Conservation (phyloP, 2,329 filamentous ascomycete genomes). For the Beauveria sp. region DNA sequence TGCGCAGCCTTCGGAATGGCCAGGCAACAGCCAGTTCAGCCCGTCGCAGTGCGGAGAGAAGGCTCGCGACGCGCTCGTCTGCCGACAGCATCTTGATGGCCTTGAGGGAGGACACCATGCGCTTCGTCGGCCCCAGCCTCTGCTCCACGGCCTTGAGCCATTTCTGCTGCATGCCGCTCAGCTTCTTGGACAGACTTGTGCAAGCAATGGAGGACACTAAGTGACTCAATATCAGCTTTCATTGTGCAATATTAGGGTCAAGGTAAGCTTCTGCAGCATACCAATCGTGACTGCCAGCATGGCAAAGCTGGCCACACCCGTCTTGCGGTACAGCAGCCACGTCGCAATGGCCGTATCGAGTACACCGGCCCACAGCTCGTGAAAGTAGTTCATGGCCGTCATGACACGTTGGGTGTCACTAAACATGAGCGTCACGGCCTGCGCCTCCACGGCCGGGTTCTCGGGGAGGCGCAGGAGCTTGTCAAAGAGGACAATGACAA, state of each 20-base stretch:
- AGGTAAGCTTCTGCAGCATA: not conserved
- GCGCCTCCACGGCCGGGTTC: not conserved
- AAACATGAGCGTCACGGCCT: constrained; percentile 2
- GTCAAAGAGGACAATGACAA: not conserved
- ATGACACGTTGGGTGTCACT: constrained; percentile 1
- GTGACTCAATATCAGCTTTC: not conserved
- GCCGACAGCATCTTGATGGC: constrained; percentile 1
- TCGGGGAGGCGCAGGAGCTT: not conserved
- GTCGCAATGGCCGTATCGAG: not conserved
- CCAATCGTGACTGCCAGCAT: constrained; percentile 1
- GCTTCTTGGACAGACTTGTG: not conserved
- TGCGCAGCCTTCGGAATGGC: not conserved
- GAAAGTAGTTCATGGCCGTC: constrained; percentile 4
- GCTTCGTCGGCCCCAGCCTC: not conserved
- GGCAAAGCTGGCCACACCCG: not conserved
- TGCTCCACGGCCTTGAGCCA: not conserved
- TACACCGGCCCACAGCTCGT: not conserved
- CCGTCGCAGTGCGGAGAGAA: not conserved
- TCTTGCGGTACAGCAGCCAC: not conserved
- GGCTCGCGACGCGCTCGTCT: not conserved
- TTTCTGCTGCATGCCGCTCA: not conserved
- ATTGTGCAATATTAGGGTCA: not conserved
- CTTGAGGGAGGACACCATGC: constrained; percentile 1
- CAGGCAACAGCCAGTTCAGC: not conserved
- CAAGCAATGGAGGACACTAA: not conserved